phyloP scores from a whole-genome alignment of 2,329 filamentous ascomycete genomes.

The Alternaria solani region DNA sequence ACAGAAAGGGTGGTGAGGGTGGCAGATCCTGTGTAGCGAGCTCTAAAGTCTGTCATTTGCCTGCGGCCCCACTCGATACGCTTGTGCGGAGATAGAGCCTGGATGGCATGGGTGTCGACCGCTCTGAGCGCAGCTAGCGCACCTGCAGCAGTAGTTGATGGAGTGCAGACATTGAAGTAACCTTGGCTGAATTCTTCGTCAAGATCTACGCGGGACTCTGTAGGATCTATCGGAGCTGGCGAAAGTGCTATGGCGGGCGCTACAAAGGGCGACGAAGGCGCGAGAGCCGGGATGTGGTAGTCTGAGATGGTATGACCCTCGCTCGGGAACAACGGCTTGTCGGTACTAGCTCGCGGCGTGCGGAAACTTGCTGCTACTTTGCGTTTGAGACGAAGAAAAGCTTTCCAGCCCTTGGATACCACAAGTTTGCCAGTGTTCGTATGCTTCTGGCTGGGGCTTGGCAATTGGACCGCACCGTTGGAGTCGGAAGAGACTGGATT shows the following conservation, averaged over 20 bases:
- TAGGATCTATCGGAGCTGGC: not conserved
- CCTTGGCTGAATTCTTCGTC: not conserved
- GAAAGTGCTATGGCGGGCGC: not conserved
- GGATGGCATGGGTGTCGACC: constrained; percentile 19
- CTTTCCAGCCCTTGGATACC: not conserved
- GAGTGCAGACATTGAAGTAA: constrained; percentile 3
- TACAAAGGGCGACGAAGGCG: not conserved
- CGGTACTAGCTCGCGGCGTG: not conserved
- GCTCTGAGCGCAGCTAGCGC: constrained; percentile 15
- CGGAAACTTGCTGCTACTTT: not conserved
- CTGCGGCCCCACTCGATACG: constrained; percentile 25
- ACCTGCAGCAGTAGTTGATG: constrained; percentile 7
- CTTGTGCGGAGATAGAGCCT: constrained; percentile 21
- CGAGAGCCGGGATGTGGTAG: not conserved
- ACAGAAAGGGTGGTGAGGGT: constrained; percentile 4
- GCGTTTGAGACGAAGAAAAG: not conserved
- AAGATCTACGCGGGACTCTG: not conserved
- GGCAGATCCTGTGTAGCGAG: constrained; percentile 2
- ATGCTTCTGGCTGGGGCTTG: not conserved
- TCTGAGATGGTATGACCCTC: not conserved
- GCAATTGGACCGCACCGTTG: not conserved
- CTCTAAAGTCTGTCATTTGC: constrained; percentile 28
- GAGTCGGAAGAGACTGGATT: not conserved
- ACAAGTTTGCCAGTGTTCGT: not conserved
- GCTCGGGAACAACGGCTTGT: not conserved